Percentiles rank a stretch among this genome's conserved stretches.
Conservation (phyloP, 768 basidiomycete species). For the Termitomyces sp. region DNA sequence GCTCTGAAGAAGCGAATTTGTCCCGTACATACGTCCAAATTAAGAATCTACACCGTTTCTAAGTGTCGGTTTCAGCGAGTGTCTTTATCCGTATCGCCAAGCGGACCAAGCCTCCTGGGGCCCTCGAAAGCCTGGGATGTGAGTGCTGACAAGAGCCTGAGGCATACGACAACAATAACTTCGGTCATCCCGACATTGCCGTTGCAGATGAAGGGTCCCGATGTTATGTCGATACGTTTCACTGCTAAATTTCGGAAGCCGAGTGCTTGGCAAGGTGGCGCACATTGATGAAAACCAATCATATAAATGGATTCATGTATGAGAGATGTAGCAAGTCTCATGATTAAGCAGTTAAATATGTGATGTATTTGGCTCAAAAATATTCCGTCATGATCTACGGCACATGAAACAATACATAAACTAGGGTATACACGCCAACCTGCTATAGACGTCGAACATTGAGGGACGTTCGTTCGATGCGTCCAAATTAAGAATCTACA, state of each 20-base stretch:
- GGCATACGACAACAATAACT: neutral
- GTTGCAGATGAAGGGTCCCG: no score
- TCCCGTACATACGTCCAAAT: neutral
- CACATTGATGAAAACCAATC: no score
- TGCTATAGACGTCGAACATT: conserved; percentile 3
- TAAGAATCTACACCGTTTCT: neutral
- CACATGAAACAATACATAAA: neutral
- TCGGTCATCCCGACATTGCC: no score
- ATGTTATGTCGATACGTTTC: no score
- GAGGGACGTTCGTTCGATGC: conserved; percentile 1
- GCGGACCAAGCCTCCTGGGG: no score
- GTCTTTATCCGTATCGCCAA: no score
- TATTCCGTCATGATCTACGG: neutral
- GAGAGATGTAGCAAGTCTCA: neutral
- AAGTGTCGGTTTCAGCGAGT: no score
- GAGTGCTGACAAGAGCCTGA: no score
- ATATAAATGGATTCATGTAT: no score
- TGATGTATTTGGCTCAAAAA: neutral
- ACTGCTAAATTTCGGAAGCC: no score
- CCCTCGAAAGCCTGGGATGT: no score
- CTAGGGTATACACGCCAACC: conserved; percentile 6
- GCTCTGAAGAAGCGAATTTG: neutral
- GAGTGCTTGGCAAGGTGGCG: no score
- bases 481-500: neutral
- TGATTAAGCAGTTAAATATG: neutral